phyloP scores from a whole-genome alignment of 1,139 yeast species.

The Pichia sp. region DNA sequence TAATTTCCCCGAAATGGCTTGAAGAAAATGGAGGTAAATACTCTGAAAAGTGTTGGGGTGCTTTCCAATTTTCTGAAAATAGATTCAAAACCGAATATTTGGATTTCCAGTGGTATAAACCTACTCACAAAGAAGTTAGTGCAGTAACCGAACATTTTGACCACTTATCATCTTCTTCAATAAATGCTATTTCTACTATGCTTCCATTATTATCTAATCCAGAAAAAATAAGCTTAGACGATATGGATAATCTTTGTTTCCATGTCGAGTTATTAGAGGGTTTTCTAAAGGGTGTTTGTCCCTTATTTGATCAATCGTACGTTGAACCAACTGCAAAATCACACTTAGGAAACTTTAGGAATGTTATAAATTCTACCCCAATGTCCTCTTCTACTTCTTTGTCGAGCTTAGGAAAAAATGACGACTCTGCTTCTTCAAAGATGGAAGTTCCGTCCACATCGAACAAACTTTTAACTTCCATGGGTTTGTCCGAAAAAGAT shows the following conservation, averaged over 20 bases:
- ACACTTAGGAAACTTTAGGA: conserved; percentile 5
- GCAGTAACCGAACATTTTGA: conserved; percentile 58
- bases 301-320: conserved; percentile 62
- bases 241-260: conserved; percentile 19
- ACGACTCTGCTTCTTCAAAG: no score
- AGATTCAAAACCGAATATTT: conserved; percentile 37
- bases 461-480: no score
- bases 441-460: no score
- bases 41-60: conserved; percentile 65
- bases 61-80: conserved; percentile 45
- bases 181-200: conserved; percentile 30
- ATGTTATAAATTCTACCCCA: conserved; percentile 1
- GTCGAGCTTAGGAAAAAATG: neutral
- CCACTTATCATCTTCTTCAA: conserved; percentile 36
- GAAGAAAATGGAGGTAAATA: conserved; percentile 25
- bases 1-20: conserved; percentile 37
- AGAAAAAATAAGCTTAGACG: conserved; percentile 18
- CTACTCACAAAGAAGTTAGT: conserved; percentile 46
- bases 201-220: conserved; percentile 20
- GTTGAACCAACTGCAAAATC: conserved; percentile 8
- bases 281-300: conserved; percentile 70
- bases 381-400: conserved; percentile 15
- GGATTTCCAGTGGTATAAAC: conserved; percentile 68
- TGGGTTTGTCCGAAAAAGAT: no score
- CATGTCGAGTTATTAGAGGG: conserved; percentile 21